Evolutionary conservation across 2,329 filamentous ascomycete species (phyloP), one percentile per base, ranked within the genome.

Genomic region (Anthostomella pinea): DNA sequence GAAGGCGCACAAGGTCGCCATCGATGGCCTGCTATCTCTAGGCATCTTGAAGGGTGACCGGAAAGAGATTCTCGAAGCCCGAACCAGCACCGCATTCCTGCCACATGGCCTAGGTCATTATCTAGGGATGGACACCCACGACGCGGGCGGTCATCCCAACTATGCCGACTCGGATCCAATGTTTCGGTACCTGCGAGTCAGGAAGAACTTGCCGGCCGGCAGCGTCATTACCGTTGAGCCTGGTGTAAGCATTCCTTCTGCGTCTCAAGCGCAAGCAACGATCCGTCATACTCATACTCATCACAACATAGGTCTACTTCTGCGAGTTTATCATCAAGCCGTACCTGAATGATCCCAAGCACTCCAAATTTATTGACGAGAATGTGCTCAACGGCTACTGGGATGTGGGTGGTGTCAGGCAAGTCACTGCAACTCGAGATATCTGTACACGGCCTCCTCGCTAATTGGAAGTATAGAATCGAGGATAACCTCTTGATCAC

Each of bases 211-310:
- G 30, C 87, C 88, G 0, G 83, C 81, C 1, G 84, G 85, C 6
- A 83, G 83, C 32, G 87, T 98, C 16, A 82, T 98, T 35, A 98
- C 93, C 0, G 91, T 97, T 24, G 93, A 98, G 69, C 93, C 93
- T 9, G 93, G 93, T 30, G 79, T 87, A 70, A 64, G 79, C 26
- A 16, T 38, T 29, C n/a, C 9, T 22, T 17, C 10, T 18, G 3
- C n/a, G n/a, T n/a, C n/a, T n/a, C n/a, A n/a, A n/a, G n/a, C n/a
- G n/a, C n/a, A n/a, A n/a, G n/a, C n/a, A n/a, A n/a, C n/a, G n/a
- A n/a, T n/a, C n/a, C n/a, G n/a, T n/a, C n/a, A n/a, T n/a, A n/a
- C n/a, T n/a, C n/a, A n/a, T n/a, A n/a, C n/a, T n/a, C n/a, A 30
- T 25, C 3, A 21, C n/a, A 14, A 28, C 8, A 17, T 43, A 81